These are phyloP conservation scores for Ascochyta fabae DNA, from an alignment of 2,329 filamentous ascomycete genomes.

Conservation along the genomic window DNA sequence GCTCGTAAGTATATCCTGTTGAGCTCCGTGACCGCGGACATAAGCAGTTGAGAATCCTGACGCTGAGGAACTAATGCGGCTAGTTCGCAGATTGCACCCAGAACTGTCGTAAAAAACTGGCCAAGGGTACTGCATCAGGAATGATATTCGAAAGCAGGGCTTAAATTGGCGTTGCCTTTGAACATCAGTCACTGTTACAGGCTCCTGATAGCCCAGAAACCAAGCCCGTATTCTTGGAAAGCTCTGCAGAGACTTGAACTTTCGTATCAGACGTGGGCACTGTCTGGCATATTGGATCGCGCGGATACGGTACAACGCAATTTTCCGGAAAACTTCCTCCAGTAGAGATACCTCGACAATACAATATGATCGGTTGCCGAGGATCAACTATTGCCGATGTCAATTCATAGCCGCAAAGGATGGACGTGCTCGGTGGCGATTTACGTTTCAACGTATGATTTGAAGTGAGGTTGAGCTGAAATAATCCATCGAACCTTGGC, in stretches of 20 bases:
- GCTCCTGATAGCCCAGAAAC: no score
- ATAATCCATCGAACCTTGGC: neutral
- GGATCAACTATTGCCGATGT: neutral
- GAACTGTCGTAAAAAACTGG: no score
- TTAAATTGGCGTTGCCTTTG: no score
- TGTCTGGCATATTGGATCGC: no score
- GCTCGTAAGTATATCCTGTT: no score
- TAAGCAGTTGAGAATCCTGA: neutral
- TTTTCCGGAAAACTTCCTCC: neutral
- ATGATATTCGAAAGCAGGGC: neutral
- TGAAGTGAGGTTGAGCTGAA: constrained; percentile 4
- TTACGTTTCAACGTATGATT: neutral
- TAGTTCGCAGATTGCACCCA: neutral
- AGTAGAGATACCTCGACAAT: neutral
- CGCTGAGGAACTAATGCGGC: neutral
- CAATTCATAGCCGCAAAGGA: neutral
- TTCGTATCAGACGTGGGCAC: no score
- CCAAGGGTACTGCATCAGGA: neutral
- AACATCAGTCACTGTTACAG: no score
- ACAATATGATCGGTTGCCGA: neutral
- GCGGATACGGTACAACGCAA: no score
- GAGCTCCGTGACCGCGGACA: neutral
- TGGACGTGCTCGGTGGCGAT: neutral
- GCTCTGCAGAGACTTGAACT: no score
- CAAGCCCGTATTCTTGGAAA: no score